Evolutionary conservation across 2,329 filamentous ascomycete genomes (phyloP).

Genomic region (Epichloe bromicola): DNA sequence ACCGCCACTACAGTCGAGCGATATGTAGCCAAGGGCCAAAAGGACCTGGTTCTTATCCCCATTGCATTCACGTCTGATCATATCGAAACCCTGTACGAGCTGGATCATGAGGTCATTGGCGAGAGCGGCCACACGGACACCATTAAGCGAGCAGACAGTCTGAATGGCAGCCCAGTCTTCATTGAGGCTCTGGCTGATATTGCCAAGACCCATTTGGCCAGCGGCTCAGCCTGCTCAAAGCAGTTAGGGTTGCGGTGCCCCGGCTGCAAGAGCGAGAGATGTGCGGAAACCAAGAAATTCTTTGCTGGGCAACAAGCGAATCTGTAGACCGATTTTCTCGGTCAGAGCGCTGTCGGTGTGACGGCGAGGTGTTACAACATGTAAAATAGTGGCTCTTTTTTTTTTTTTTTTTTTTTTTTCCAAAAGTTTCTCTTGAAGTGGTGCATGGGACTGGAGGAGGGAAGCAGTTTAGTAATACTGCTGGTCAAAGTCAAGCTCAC

Average conservation of each 20-base stretch:
- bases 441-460: not conserved
- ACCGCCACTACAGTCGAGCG: conserved; percentile 78
- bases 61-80: conserved; percentile 99
- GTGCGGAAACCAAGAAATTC: conserved; percentile 62
- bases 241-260: conserved; percentile 91
- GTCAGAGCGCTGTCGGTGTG: conserved; percentile 3
- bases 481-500: no score
- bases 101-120: conserved; percentile 90
- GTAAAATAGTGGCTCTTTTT: not conserved
- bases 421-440: not conserved
- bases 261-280: conserved; percentile 81
- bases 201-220: conserved; percentile 65
- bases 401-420: not conserved
- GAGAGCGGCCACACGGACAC: conserved; percentile 66
- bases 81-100: conserved; percentile 90
- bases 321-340: conserved; percentile 6
- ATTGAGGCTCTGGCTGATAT: conserved; percentile 83
- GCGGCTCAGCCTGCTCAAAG: conserved; percentile 53
- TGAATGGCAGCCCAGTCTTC: conserved; percentile 85
- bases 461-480: no score
- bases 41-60: conserved; percentile 79
- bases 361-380: not conserved
- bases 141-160: conserved; percentile 78
- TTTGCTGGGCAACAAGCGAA: conserved; percentile 34
- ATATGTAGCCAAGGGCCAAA: conserved; percentile 84